phyloP scores from a whole-genome alignment of 1,284 basidiomycete genomes.

The Rhodotorula sp. region DNA sequence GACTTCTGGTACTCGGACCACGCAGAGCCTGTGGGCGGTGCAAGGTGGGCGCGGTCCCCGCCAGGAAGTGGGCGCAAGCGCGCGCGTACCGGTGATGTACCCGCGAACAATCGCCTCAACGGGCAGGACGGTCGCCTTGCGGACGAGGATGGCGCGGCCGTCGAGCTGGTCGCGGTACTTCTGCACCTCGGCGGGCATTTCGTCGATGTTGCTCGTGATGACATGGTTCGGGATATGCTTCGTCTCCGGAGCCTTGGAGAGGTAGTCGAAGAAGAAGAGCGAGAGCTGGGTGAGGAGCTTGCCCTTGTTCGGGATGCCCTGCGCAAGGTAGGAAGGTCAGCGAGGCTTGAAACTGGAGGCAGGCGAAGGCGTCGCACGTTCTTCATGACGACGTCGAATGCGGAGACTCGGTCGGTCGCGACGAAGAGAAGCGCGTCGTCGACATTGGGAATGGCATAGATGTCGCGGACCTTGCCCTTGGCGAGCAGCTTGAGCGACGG shows the following conservation, averaged over 20 bases:
- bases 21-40: constrained; percentile 66
- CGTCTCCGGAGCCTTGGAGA: constrained; percentile 58
- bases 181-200: constrained; percentile 73
- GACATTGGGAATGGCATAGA: constrained; percentile 69
- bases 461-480: constrained; percentile 89
- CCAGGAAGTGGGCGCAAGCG: too few relatives aligned
- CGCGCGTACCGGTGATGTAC: constrained; percentile 77
- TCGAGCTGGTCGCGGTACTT: constrained; percentile 66
- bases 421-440: constrained; percentile 80
- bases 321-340: constrained; percentile 16
- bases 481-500: constrained; percentile 66
- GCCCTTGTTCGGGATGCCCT: constrained; percentile 95
- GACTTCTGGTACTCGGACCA: constrained; percentile 91
- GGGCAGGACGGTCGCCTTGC: constrained; percentile 83
- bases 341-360: background rate
- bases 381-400: constrained; percentile 91
- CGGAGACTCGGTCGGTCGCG: constrained; percentile 92
- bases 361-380: constrained; percentile 63
- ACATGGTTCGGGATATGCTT: constrained; percentile 77
- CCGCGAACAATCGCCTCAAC: constrained; percentile 98
- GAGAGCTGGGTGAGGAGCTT: constrained; percentile 86
- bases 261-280: constrained; percentile 90
- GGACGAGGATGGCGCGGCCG: constrained; percentile 87
- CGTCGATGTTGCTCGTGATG: constrained; percentile 69
- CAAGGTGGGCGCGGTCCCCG: too few relatives aligned